Conservation (phyloP, 78 protist species). For the Speleostelium caveatum region DNA sequence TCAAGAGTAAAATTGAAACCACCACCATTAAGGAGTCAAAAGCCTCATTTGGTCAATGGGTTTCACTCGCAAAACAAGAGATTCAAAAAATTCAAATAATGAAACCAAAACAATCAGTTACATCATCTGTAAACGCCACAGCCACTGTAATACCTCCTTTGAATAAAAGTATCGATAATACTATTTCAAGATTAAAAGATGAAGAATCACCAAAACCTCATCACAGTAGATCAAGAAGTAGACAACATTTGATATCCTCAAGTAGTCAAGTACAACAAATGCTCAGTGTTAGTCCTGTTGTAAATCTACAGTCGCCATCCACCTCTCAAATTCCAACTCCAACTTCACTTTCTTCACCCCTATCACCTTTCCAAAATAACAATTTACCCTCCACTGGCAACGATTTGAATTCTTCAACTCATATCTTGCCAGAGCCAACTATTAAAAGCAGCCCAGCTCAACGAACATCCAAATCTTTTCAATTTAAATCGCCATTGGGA, state of each 20-base stretch:
- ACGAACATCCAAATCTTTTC: not conserved
- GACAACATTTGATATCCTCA: conserved; percentile 50
- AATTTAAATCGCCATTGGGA: conserved; percentile 31
- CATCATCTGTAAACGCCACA: not conserved
- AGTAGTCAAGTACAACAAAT: conserved; percentile 18
- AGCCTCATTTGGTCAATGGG: conserved; percentile 62
- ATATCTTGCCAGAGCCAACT: not conserved
- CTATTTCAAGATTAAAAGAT: not conserved
- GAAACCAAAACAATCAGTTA: conserved; percentile 3
- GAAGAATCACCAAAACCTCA: conserved; percentile 75
- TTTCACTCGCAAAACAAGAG: conserved; percentile 65
- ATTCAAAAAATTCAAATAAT: conserved; percentile 52
- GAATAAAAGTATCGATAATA: not conserved
- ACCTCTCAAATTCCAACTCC: not conserved
- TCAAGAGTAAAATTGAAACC: conserved; percentile 81
- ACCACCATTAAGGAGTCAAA: conserved; percentile 76
- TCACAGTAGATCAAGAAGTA: conserved; percentile 42
- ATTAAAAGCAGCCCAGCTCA: not conserved
- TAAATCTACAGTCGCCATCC: not conserved
- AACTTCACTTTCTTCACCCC: not conserved
- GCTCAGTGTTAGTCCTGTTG: not conserved
- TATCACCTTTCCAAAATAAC: not conserved
- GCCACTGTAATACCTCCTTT: conserved; percentile 1
- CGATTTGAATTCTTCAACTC: not conserved
- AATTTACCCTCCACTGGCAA: not conserved